A percentile compares a stretch with the other conserved stretches of the same genome.
Evolutionary conservation across 257 asterid genomes (phyloP).

Genomic region (Nicotiana otophora): DNA sequence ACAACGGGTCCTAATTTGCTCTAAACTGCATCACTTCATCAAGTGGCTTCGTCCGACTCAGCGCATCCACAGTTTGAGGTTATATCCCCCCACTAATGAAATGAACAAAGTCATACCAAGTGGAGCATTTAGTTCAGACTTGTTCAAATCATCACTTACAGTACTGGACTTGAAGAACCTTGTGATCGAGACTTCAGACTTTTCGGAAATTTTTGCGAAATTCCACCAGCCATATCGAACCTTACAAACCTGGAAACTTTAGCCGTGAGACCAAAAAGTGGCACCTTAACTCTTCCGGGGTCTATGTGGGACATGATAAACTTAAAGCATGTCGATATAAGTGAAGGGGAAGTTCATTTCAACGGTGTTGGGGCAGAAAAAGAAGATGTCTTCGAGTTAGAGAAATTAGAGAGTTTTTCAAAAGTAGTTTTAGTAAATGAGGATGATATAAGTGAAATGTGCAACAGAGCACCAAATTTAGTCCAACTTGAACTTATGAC

Average conservation of each 20-base stretch:
- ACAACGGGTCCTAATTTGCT: not conserved
- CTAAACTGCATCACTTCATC: not conserved
- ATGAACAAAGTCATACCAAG: not conserved
- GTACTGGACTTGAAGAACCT: not conserved
- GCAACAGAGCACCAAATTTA: constrained; percentile 6
- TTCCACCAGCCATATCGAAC: not conserved
- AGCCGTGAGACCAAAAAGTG: not conserved
- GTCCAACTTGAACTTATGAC: not conserved
- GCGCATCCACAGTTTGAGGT: not conserved
- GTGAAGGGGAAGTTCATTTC: not conserved
- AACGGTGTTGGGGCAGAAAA: not conserved
- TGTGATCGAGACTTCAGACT: not conserved
- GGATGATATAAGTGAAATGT: not conserved
- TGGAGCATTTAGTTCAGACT: not conserved
- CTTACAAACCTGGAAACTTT: constrained; percentile 9
- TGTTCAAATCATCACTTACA: not conserved
- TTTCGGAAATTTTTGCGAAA: not conserved
- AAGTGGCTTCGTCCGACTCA: not conserved
- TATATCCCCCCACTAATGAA: not conserved
- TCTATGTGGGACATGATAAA: constrained; percentile 7
- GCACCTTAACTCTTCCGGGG: not conserved
- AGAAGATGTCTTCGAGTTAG: not conserved
- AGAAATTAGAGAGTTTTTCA: not conserved
- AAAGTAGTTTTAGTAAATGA: not conserved
- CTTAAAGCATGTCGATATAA: constrained; percentile 1